A percentile compares a stretch with the other conserved stretches of the same genome.
Evolutionary conservation across 2,329 filamentous ascomycete species (phyloP).

Genomic region (Sarocladium brachiariae): DNA sequence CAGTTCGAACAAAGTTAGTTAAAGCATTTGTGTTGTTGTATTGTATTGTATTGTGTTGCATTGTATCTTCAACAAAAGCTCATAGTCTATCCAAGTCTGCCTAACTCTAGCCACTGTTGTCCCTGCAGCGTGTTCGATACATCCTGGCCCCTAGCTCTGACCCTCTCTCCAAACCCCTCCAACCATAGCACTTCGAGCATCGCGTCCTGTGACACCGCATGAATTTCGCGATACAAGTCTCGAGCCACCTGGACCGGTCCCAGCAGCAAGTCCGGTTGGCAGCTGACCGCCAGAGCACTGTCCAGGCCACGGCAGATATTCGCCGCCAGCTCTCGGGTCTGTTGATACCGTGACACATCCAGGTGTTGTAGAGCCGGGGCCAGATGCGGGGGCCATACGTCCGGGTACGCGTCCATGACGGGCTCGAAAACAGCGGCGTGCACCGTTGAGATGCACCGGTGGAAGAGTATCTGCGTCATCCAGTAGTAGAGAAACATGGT

Average conservation of each 20-base stretch:
- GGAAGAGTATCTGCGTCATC: constrained; percentile 42
- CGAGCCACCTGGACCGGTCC: constrained; percentile 36
- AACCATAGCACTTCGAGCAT: constrained; percentile 42
- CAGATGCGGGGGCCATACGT: constrained; percentile 32
- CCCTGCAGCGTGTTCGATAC: constrained; percentile 31
- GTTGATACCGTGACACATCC: constrained; percentile 36
- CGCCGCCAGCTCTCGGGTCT: constrained; percentile 37
- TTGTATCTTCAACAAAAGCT: too few species aligned
- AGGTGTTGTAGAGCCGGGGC: constrained; percentile 26
- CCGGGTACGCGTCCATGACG: constrained; percentile 32
- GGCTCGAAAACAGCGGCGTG: constrained; percentile 34
- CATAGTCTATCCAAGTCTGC: constrained; percentile 16
- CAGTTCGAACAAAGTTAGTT: too few species aligned
- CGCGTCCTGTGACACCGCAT: constrained; percentile 31
- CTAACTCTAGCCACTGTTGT: constrained; percentile 32
- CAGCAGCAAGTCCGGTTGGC: constrained; percentile 40
- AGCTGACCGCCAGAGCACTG: constrained; percentile 33
- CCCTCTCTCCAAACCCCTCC: constrained; percentile 32
- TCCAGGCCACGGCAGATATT: constrained; percentile 46
- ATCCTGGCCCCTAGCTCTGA: constrained; percentile 34
- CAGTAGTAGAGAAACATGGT: constrained; percentile 47
- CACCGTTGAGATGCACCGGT: constrained; percentile 39
- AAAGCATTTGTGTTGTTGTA: too few species aligned
- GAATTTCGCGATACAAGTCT: constrained; percentile 34
- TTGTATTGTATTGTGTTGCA: too few species aligned